Evolutionary conservation across 306 rosid species (phyloP).

Genomic region (Argentina anserina): DNA sequence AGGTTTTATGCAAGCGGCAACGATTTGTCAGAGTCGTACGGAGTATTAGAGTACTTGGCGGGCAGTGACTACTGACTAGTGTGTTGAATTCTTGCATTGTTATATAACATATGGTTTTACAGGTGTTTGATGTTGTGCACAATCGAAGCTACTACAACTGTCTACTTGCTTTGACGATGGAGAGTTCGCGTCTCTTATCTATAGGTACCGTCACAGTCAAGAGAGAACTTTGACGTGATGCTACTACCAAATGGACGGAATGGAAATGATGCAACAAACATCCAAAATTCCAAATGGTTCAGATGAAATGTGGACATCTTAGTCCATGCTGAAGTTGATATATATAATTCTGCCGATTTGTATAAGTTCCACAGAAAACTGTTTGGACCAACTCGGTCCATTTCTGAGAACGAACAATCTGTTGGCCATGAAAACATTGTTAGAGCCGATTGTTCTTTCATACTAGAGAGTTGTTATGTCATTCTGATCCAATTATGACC

Average conservation of each 20-base stretch:
- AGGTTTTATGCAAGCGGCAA: slow-evolving; percentile 9
- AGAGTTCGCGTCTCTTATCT: neutral
- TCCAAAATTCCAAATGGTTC: neutral
- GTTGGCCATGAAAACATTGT: too few relatives aligned
- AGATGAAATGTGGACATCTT: neutral
- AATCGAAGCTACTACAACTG: neutral
- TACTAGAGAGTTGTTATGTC: neutral
- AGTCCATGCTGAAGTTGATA: too few relatives aligned
- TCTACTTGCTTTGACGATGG: neutral
- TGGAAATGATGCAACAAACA: neutral
- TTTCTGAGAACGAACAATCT: too few relatives aligned
- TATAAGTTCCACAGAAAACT: too few relatives aligned
- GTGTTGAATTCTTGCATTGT: neutral
- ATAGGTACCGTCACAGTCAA: neutral
- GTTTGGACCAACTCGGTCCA: too few relatives aligned
- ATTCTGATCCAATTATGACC: neutral
- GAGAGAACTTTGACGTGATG: neutral
- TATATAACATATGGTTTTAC: neutral
- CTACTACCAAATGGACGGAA: neutral
- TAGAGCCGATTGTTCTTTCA: neutral
- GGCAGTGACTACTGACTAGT: slow-evolving; percentile 11
- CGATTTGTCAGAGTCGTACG: neutral
- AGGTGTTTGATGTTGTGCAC: neutral
- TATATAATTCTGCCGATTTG: too few relatives aligned
- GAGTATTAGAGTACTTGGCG: slow-evolving; percentile 22